phyloP scores from a whole-genome alignment of 2,329 filamentous ascomycete species.

The Aureobasidium namibiae region DNA sequence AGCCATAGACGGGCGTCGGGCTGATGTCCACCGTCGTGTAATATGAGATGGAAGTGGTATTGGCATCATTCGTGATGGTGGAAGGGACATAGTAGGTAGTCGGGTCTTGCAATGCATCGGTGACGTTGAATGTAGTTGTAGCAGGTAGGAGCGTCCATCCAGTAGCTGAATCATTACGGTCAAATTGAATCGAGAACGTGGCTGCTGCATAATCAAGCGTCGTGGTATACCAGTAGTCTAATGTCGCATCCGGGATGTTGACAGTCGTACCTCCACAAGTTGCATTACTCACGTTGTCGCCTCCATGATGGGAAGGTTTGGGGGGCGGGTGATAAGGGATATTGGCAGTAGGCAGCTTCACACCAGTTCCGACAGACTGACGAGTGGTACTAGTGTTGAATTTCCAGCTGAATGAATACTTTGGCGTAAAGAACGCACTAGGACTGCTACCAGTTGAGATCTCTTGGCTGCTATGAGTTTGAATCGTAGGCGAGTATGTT shows the following conservation, averaged over 20 bases:
- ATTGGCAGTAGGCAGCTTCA: not conserved
- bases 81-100: conserved; percentile 16
- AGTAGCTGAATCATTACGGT: conserved; percentile 21
- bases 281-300: not conserved
- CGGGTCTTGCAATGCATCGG: conserved; percentile 21
- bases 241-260: conserved; percentile 26
- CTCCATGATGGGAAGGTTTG: not conserved
- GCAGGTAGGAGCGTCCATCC: conserved; percentile 25
- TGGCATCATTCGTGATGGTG: not conserved
- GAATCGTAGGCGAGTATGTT: not conserved
- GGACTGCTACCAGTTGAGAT: not conserved
- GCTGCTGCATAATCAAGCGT: conserved; percentile 26
- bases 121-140: conserved; percentile 26
- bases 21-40: conserved; percentile 17
- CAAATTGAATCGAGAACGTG: conserved; percentile 23
- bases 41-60: conserved; percentile 9
- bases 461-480: not conserved
- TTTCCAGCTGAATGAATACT: conserved; percentile 8
- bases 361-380: not conserved
- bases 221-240: conserved; percentile 29
- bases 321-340: not conserved
- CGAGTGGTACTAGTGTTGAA: not conserved
- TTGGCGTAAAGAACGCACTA: not conserved
- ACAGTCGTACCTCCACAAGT: conserved; percentile 25
- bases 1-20: conserved; percentile 22